A percentile compares a stretch with the other conserved stretches of the same genome.
These are phyloP conservation scores for Linum lewisii DNA, from an alignment of 345 rosid species.

Conservation along the genomic window DNA sequence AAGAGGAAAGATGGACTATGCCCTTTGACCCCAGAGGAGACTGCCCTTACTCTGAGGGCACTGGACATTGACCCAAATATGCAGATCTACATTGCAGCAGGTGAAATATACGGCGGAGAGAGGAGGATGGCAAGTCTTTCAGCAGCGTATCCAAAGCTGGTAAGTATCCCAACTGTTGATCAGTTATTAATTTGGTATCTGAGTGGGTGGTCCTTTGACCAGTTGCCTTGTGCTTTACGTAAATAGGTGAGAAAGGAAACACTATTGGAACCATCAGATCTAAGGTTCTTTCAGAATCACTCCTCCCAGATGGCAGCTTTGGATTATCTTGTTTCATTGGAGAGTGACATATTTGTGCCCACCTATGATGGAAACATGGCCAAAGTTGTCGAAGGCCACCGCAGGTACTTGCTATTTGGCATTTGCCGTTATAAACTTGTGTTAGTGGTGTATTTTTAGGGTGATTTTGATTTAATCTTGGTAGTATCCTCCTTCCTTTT, in stretches of 20 bases:
- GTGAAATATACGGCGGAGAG: conserved; percentile 85
- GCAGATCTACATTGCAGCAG: conserved; percentile 91
- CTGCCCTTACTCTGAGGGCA: conserved; percentile 63
- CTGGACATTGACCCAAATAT: conserved; percentile 65
- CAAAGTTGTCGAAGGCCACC: conserved; percentile 97
- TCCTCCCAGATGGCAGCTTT: conserved; percentile 92
- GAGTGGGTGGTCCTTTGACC: not conserved
- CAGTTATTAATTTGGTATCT: not conserved
- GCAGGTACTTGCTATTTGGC: conserved; percentile 41
- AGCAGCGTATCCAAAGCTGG: conserved; percentile 70
- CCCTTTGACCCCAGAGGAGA: conserved; percentile 96
- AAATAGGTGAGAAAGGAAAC: conserved; percentile 85
- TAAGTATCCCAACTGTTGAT: conserved; percentile 21
- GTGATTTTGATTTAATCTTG: not conserved
- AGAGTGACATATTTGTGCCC: conserved; percentile 87
- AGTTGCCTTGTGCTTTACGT: conserved; percentile 1
- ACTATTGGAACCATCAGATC: conserved; percentile 50
- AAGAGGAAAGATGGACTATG: conserved; percentile 88
- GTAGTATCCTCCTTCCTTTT: too few relatives aligned
- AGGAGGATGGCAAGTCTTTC: conserved; percentile 58
- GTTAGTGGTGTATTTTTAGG: not conserved
- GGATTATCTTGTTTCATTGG: conserved; percentile 80
- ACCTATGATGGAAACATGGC: conserved; percentile 97
- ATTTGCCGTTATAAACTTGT: too few relatives aligned
- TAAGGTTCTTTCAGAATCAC: conserved; percentile 58